These are phyloP conservation scores for Microcera coccophila DNA, from an alignment of 2,329 filamentous ascomycete species.

Conservation along the genomic window DNA sequence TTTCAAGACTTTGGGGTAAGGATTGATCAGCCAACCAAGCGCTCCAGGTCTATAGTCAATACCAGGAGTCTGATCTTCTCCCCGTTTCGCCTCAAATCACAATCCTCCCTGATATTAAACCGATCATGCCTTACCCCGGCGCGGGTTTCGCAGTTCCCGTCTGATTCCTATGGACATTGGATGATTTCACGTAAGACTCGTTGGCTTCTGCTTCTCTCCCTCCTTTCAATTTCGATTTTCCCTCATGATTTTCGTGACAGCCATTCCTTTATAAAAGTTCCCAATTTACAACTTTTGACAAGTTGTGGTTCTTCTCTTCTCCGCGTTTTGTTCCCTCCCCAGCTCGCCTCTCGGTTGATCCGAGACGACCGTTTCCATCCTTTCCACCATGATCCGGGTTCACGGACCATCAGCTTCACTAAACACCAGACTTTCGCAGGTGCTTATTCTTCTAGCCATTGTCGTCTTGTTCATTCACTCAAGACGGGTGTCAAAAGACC, in stretches of 20 bases:
- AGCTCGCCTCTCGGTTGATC: conserved; percentile 9
- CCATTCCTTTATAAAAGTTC: background rate
- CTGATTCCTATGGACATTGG: too few relatives aligned
- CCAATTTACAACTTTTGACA: background rate
- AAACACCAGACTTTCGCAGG: conserved; percentile 20
- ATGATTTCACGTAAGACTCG: too few relatives aligned
- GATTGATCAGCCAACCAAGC: conserved; percentile 1
- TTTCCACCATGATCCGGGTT: conserved; percentile 25
- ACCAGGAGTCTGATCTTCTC: background rate
- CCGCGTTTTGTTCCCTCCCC: conserved; percentile 7
- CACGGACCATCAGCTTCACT: conserved; percentile 21
- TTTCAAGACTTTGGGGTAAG: background rate
- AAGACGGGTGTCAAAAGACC: conserved; percentile 12
- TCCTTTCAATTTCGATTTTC: background rate
- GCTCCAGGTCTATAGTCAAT: background rate
- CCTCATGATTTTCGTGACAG: background rate
- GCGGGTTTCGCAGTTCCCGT: too few relatives aligned
- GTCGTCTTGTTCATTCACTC: conserved; percentile 23
- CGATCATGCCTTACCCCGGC: too few relatives aligned
- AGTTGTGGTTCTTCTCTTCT: conserved; percentile 22
- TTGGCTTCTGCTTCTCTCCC: background rate
- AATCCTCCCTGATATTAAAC: too few relatives aligned
- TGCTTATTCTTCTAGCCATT: conserved; percentile 25
- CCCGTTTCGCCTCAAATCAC: background rate
- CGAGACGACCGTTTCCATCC: conserved; percentile 2